Evolutionary conservation across 495 filamentous ascomycete species (phyloP).

Genomic region (Pyrenula massariospora): DNA sequence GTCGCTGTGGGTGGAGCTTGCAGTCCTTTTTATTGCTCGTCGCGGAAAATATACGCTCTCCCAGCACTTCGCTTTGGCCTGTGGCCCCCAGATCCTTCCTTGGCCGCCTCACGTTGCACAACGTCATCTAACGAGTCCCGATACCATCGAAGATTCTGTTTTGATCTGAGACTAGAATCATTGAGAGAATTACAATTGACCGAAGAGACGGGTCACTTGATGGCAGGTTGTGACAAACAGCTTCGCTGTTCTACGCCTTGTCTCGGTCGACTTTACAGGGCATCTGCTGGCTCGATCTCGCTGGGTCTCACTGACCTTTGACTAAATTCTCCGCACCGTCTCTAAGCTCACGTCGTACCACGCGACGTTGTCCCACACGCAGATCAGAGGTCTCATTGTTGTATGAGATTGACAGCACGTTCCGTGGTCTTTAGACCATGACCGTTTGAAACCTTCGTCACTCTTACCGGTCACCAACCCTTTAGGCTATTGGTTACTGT

Average conservation of each 20-base stretch:
- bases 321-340: background rate
- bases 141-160: background rate
- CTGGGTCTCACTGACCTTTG: background rate
- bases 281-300: background rate
- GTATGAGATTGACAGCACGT: background rate
- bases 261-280: too few relatives aligned
- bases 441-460: background rate
- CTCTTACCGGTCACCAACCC: background rate
- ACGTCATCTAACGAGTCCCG: background rate
- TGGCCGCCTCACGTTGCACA: background rate
- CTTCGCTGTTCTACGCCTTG: too few relatives aligned
- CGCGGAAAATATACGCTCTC: background rate
- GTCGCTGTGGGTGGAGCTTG: background rate
- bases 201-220: background rate
- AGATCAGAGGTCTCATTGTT: background rate
- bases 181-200: too few relatives aligned
- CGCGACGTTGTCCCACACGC: background rate
- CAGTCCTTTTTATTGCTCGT: background rate
- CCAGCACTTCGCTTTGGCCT: background rate
- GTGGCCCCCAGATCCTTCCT: background rate
- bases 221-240: background rate
- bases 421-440: background rate
- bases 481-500: background rate
- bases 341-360: background rate
- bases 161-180: too few relatives aligned